Evolutionary conservation across 345 rosid species (phyloP), one percentile per base, ranked within the genome.

Genomic region (Populus euphratica): DNA sequence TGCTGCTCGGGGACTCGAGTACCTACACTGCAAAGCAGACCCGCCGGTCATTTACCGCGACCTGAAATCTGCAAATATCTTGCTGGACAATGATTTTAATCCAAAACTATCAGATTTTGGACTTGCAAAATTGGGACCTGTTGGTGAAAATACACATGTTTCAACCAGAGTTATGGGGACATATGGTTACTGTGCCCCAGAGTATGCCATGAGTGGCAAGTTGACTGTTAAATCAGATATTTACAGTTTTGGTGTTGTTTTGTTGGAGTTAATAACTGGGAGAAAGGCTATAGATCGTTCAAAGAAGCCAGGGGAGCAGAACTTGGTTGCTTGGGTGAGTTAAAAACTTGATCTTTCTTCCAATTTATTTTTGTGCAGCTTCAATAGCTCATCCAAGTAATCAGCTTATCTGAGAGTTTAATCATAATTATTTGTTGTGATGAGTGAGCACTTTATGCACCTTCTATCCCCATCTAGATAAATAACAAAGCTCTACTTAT

Each of bases 141-240:
- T 95, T 50, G 99, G 98, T 66, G 97, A 91, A 72, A 90, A 93
- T n/a, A 95, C 99, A 20, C 99, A 95, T 80, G 99, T 95, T 68
- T 95, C 99, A 2, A 93, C 99, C 6, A 86, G 99, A 61, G 99
- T 95, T 72, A 96, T 96, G 98, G 99, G 99, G 80, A 96, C 99
- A 23, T 92, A 93, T 50, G 99, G 99, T 14, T 96, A 96, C 76
- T 96, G 99, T 76, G 99, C 99, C 31, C 99, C 99, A 0, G 99
- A 96, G 79, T 96, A 96, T 33, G 98, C 98, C 36, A 94, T 93
- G 98, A 96, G 97, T 49, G 99, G 99, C 63, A 93, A 94, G 73
- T 76, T 96, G 85, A 96, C 99, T 59, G 87, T 89, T 13, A 93
- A 92, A 82, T 96, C 99, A 47, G 99, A 96, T 82, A 92, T 96